Percentiles rank a stretch among this genome's conserved stretches.
Conservation (phyloP, 768 basidiomycete species). For the Suillus subluteus region DNA sequence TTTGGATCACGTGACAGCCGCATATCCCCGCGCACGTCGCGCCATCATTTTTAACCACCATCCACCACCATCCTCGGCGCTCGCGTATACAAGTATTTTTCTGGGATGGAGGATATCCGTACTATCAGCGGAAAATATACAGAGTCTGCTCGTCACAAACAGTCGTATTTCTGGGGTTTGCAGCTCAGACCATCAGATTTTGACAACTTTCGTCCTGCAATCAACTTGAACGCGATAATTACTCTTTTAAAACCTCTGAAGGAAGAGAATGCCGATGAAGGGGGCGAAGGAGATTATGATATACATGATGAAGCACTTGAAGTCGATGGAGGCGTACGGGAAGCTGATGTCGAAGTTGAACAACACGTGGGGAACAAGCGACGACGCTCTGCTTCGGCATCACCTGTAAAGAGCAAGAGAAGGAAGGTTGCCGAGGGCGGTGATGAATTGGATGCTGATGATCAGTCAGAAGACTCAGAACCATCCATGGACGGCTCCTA, state of each 20-base stretch:
- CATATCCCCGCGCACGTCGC: neutral
- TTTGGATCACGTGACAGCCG: conserved; percentile 1
- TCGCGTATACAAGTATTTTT: neutral
- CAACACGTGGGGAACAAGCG: conserved; percentile 25
- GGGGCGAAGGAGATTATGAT: neutral
- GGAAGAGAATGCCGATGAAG: neutral
- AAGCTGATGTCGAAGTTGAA: neutral
- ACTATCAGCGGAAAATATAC: conserved; percentile 22
- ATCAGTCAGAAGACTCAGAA: neutral
- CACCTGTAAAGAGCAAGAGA: conserved; percentile 21
- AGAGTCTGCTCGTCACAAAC: conserved; percentile 32
- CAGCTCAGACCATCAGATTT: conserved; percentile 8
- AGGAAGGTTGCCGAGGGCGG: conserved; percentile 7
- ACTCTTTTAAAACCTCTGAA: conserved; percentile 19
- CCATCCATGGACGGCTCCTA: conserved; percentile 1
- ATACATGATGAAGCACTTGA: neutral
- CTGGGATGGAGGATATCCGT: conserved; percentile 11
- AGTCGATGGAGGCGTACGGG: neutral
- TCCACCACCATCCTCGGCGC: neutral
- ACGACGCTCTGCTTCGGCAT: conserved; percentile 13
- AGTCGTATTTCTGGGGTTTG: conserved; percentile 30
- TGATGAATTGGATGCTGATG: neutral
- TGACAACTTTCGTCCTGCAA: conserved; percentile 31
- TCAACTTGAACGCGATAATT: conserved; percentile 33
- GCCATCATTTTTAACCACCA: neutral